A percentile compares a stretch with the other conserved stretches of the same genome.
Conservation (phyloP, 441 rosid species). For the Dalechampia spathulata region DNA sequence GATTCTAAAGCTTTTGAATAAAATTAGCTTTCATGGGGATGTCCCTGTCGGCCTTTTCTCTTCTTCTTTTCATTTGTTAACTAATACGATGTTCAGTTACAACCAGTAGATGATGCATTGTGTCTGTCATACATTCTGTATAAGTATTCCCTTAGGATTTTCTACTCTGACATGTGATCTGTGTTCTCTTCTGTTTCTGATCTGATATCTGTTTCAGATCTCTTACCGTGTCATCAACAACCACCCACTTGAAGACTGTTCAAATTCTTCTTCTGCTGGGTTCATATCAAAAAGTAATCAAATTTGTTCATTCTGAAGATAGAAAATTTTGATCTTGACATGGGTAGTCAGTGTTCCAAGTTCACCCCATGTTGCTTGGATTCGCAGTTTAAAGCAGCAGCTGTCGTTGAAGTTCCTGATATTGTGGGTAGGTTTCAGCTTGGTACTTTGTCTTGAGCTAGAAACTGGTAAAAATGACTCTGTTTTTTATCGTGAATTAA, state of each 20-base stretch:
- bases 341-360: slow-evolving; percentile 76
- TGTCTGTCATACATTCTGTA: neutral
- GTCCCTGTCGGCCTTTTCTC: slow-evolving; percentile 41
- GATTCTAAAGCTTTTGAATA: neutral
- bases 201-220: slow-evolving; percentile 7
- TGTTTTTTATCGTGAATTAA: no score
- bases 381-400: slow-evolving; percentile 47
- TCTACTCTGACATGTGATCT: neutral
- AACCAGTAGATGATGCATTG: neutral
- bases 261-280: neutral
- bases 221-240: neutral
- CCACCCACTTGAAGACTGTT: neutral
- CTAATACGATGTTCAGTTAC: slow-evolving; percentile 11
- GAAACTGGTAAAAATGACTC: neutral
- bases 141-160: neutral
- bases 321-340: slow-evolving; percentile 10
- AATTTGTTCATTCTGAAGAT: neutral
- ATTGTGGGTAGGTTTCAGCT: slow-evolving; percentile 38
- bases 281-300: neutral
- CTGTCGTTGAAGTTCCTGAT: slow-evolving; percentile 52
- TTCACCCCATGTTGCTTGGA: slow-evolving; percentile 59
- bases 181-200: neutral
- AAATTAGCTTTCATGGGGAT: slow-evolving; percentile 23
- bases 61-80: slow-evolving; percentile 2
- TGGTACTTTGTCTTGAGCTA: neutral